Percentiles rank a stretch among this genome's conserved stretches.
Evolutionary conservation across 2,329 filamentous ascomycete species (phyloP).

Genomic region (Aspergillus texensis): DNA sequence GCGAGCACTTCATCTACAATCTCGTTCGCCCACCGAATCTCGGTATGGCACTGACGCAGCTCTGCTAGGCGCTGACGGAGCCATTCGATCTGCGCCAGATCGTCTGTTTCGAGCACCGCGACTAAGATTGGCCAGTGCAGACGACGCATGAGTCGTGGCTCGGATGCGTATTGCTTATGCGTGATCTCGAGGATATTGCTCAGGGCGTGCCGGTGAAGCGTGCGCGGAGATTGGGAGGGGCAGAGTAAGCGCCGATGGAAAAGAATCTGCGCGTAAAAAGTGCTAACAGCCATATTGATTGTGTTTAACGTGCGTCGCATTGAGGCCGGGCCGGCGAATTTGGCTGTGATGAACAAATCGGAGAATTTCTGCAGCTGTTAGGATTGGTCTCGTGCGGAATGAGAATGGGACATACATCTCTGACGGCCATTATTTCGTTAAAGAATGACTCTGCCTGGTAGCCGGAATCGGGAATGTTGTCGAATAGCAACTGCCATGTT

Average conservation of each 20-base stretch:
- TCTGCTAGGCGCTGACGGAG: constrained; percentile 33
- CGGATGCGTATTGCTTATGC: constrained; percentile 34
- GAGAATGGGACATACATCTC: constrained; percentile 25
- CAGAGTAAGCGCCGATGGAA: constrained; percentile 36
- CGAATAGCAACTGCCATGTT: constrained; percentile 33
- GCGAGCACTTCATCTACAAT: constrained; percentile 32
- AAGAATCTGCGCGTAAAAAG: constrained; percentile 38
- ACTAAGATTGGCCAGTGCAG: constrained; percentile 39
- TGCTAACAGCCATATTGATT: constrained; percentile 37
- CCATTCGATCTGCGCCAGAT: constrained; percentile 34
- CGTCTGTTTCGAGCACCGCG: constrained; percentile 36
- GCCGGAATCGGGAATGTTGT: constrained; percentile 16
- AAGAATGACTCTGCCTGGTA: constrained; percentile 25
- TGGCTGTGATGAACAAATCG: constrained; percentile 40
- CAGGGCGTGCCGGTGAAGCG: constrained; percentile 32
- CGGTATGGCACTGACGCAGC: constrained; percentile 31
- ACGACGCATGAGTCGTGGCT: constrained; percentile 34
- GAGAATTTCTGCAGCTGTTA: constrained; percentile 34
- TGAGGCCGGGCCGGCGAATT: constrained; percentile 31
- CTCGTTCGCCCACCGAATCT: constrained; percentile 34
- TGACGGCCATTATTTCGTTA: constrained; percentile 27
- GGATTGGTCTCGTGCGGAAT: neutral
- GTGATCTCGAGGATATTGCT: constrained; percentile 35
- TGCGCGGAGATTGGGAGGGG: constrained; percentile 18
- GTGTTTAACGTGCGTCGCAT: constrained; percentile 38